phyloP scores from a whole-genome alignment of 306 rosid species.

The Dalbergia cultrata region DNA sequence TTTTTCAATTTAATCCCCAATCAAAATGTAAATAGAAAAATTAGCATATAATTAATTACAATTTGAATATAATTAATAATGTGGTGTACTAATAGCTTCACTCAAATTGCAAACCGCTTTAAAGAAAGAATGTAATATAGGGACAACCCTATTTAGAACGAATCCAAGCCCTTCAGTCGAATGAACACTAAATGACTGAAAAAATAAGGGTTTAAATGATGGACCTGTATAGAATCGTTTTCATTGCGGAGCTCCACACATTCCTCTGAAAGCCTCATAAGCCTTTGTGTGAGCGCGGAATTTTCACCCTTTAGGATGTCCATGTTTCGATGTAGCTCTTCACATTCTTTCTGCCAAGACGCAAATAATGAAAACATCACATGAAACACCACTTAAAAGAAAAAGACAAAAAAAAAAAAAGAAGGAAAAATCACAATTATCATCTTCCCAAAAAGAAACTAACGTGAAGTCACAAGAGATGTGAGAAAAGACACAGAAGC shows the following conservation, averaged over 20 bases:
- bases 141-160: not conserved
- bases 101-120: not conserved
- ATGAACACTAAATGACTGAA: constrained; percentile 1
- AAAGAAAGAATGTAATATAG: not conserved
- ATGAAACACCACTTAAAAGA: constrained; percentile 4
- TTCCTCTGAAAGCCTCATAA: constrained; percentile 52
- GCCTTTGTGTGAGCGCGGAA: constrained; percentile 41
- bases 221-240: constrained; percentile 54
- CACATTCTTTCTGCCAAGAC: constrained; percentile 59
- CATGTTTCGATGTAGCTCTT: constrained; percentile 42
- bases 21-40: not conserved
- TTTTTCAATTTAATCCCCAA: constrained; percentile 2
- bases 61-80: not conserved
- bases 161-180: not conserved
- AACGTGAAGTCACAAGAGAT: constrained; percentile 22
- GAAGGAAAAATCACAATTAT: constrained; percentile 3
- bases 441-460: not conserved
- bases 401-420: not conserved
- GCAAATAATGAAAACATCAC: constrained; percentile 29
- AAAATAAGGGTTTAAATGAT: constrained; percentile 42
- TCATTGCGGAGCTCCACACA: constrained; percentile 49
- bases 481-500: constrained; percentile 21
- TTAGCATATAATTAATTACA: not conserved
- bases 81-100: not conserved
- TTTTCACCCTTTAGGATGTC: constrained; percentile 42